Base-by-base conservation (phyloP, 108 stramenopile species). In the Discostella stelligeroides region DNA sequence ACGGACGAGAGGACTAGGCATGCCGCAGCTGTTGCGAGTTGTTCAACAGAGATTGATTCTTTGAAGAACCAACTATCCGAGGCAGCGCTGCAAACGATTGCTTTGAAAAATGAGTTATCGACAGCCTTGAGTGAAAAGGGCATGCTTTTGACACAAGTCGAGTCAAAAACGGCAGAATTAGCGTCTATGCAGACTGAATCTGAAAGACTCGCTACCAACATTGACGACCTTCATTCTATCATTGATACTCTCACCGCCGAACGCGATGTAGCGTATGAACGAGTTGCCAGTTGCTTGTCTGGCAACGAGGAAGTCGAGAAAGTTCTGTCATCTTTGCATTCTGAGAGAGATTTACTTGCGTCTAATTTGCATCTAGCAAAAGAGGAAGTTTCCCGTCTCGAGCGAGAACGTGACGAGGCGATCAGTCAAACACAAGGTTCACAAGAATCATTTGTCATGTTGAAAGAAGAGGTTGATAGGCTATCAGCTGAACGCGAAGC, bases 241-340 rank as follows among this genome's bases (percentile, higher is more conserved):
- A 48, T 71, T 39, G 70, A 76, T 12, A n/a, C 60, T 7, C 55
- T 73, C 10, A 11, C 9, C 40, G 23, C 8, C 4, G 72, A 73
- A 60, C 67, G 72, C 24, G 66, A 70, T 13, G 27, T 15, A 29
- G 73, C 68, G n/a, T 15, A 63, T 10, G 30, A 42, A 23, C 37
- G 61, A 21, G 48, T 68, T n/a, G 30, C 57, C 34, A 45, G 58
- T 40, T n/a, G 58, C 38, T 21, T 59, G 57, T 51, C 71, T 58
- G 61, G 71, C 4, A 43, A 45, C 9, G 62, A 29, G 24, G 47
- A 62, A 15, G 25, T 39, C 18, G 57, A 58, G 34, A n/a, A 58
- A 20, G 57, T 41, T 13, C 20, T 58, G 57, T 58, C 39, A 8
- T 58, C 39, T 58, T 37, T 58, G 9, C 37, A 40, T 28, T 30